Conservation (phyloP, 202 grass and related monocot genomes). For the Setaria viridis region DNA sequence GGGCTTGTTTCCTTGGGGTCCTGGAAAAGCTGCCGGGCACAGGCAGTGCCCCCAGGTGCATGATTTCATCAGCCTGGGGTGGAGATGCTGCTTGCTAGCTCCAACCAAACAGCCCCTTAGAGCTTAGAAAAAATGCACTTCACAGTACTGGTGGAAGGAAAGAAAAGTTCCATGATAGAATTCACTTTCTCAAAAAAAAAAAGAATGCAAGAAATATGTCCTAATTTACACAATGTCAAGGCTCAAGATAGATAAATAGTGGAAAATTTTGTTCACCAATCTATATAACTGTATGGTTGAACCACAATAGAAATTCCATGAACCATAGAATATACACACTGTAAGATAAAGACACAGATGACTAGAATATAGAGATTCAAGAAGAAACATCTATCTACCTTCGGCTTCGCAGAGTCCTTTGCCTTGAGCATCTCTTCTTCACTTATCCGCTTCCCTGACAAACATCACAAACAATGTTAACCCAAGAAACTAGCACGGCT, state of each 20-base stretch:
- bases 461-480: constrained; percentile 45
- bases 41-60: no score
- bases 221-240: constrained; percentile 2
- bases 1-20: background rate
- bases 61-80: no score
- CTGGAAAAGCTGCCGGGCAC: no score
- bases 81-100: no score
- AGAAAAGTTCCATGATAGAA: background rate
- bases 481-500: constrained; percentile 2
- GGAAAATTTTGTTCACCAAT: background rate
- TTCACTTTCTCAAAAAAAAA: constrained; percentile 28
- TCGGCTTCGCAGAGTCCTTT: constrained; percentile 80
- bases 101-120: background rate
- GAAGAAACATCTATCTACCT: constrained; percentile 51
- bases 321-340: background rate
- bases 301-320: constrained; percentile 1
- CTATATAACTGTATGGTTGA: background rate
- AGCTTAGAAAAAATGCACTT: background rate
- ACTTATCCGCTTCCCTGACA: constrained; percentile 73
- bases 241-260: constrained; percentile 23
- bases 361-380: constrained; percentile 17
- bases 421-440: constrained; percentile 81
- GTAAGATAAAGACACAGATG: constrained; percentile 10
- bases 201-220: constrained; percentile 8
- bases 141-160: background rate